Conservation (phyloP, 140 eudicot genomes). For the Oenanthe javanica region DNA sequence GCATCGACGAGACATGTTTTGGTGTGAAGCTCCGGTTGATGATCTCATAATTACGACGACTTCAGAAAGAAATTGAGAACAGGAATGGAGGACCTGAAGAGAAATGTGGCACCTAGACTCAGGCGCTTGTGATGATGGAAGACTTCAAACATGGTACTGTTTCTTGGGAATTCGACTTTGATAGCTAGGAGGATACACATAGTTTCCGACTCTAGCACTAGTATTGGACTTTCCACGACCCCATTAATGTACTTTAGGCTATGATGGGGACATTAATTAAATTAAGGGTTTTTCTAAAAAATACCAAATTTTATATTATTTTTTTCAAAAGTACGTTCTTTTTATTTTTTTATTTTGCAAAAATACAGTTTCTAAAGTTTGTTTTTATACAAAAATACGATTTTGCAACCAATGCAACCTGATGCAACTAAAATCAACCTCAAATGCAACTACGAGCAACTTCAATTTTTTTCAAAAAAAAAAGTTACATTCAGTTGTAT, state of each 20-base stretch:
- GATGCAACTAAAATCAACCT: too few species aligned
- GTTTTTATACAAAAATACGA: too few species aligned
- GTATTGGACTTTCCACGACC: background rate
- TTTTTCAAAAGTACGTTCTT: too few species aligned
- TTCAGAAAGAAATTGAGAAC: background rate
- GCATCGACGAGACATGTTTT: conserved; percentile 2
- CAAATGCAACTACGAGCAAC: too few species aligned
- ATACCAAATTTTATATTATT: too few species aligned
- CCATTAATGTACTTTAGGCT: background rate
- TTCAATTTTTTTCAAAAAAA: too few species aligned
- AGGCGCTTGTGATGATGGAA: background rate
- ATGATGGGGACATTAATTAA: too few species aligned
- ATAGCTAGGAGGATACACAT: background rate
- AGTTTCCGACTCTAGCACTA: background rate
- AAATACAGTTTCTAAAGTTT: too few species aligned
- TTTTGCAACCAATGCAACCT: too few species aligned
- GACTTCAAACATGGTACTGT: background rate
- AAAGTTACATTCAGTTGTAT: too few species aligned
- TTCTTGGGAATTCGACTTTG: background rate
- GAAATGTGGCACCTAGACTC: background rate
- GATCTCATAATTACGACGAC: conserved; percentile 10
- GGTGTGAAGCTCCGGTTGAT: conserved; percentile 42
- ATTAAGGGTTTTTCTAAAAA: too few species aligned
- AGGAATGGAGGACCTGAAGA: conserved; percentile 6
- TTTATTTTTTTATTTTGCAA: too few species aligned